Base-by-base conservation (phyloP, 352 stramenopile species). In the Globisporangium apiculatum region DNA sequence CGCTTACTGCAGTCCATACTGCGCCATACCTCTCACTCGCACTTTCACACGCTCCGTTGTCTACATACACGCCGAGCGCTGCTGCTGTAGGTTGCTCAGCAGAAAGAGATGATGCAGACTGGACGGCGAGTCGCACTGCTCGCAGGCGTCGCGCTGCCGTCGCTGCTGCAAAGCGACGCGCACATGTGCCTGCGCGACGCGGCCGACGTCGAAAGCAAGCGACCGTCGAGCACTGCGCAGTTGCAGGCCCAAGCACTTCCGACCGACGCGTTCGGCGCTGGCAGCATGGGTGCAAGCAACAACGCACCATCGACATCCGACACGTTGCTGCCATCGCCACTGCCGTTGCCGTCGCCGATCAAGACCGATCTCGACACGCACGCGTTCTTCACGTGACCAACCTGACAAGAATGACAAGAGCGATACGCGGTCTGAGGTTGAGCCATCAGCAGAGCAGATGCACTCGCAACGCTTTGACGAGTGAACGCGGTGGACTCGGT, bases 311-410 rank as follows among this genome's bases (percentile, higher is more conserved):
- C 45, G n/a, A 10, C 45, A 15, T 48, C 45, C 45, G 45, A 48
- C 45, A 10, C 14, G 14, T 18, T 48, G 17, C 14, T 48, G 11
- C 72, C 73, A 15, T 86, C 75, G 38, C 69, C 79, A 38, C 64
- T 90, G 48, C 79, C 79, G 6, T 55, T 91, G 14, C 81, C 82
- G 11, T 94, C 83, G 45, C 81, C 81, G 9, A 91, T 94, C 62
- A 94, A 94, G 58, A 91, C 73, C 15, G 81, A 94, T 47, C 69
- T 94, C 58, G 83, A 91, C 63, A 94, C 83, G 35, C 81, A 91
- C 53, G 76, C 83, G 7, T 94, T 94, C 65, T 94, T 94, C 60
- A 89, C 83, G 48, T 93, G 72, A 83, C 11, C 24, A 31, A 31
- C 24, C 24, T 31, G 24, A 31, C 24, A 31, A 31, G 24, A 31